Conservation (phyloP, 164 flowering plant species). For the Stephania yunnanensis region DNA sequence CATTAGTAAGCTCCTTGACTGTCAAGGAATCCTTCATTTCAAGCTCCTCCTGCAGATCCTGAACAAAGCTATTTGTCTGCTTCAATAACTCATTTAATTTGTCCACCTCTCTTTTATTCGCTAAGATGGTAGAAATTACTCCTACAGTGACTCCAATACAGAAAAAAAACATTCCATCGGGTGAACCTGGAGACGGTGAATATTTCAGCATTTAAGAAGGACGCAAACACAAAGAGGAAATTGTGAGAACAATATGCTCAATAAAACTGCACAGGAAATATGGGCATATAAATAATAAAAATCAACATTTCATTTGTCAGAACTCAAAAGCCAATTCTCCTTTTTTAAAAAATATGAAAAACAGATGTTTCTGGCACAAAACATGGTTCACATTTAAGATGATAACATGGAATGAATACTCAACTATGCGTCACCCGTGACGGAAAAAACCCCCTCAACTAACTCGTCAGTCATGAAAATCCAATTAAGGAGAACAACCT, state of each 20-base stretch:
- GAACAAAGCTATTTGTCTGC: slow-evolving; percentile 65
- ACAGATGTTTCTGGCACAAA: not conserved
- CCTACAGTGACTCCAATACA: slow-evolving; percentile 62
- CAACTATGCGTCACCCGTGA: not conserved
- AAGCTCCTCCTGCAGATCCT: slow-evolving; percentile 86
- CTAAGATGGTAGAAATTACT: slow-evolving; percentile 36
- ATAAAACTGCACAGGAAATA: not conserved
- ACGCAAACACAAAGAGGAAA: not conserved
- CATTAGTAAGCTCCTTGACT: slow-evolving; percentile 61
- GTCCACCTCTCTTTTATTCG: slow-evolving; percentile 50
- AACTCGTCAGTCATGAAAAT: not conserved
- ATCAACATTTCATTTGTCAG: not conserved
- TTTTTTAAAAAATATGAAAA: not conserved
- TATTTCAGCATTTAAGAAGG: not conserved
- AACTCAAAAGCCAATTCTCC: not conserved
- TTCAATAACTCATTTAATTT: slow-evolving; percentile 50
- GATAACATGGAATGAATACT: not conserved
- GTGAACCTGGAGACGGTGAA: slow-evolving; percentile 29
- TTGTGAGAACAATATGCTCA: not conserved
- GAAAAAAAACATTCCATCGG: slow-evolving; percentile 35
- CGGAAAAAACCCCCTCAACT: not conserved
- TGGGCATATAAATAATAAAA: not conserved
- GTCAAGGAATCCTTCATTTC: slow-evolving; percentile 83
- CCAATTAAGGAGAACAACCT: not conserved
- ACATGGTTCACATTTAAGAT: not conserved